phyloP scores from a whole-genome alignment of 306 rosid species.

The Sphenostylis stenocarpa region DNA sequence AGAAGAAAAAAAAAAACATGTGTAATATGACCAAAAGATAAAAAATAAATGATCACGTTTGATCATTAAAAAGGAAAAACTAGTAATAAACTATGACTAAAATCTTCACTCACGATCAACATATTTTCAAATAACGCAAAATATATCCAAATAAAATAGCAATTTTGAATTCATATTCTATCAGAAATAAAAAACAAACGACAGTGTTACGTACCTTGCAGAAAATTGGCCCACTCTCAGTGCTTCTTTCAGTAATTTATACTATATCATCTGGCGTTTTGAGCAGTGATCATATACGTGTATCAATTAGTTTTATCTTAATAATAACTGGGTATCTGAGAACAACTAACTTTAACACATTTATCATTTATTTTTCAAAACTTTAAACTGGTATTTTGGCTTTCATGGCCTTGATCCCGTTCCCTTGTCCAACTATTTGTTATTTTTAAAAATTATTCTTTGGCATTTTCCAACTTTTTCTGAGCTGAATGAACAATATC shows the following conservation, averaged over 20 bases:
- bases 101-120: neutral
- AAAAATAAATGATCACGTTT: neutral
- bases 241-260: neutral
- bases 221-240: neutral
- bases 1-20: neutral
- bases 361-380: neutral
- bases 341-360: neutral
- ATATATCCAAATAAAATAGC: neutral
- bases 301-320: neutral
- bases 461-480: neutral
- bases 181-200: neutral
- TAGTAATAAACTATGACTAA: neutral
- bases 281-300: neutral
- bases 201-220: neutral
- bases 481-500: neutral
- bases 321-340: neutral
- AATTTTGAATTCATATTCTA: neutral
- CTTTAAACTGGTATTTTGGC: neutral
- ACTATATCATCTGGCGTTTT: neutral
- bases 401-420: neutral
- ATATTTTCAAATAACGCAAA: neutral
- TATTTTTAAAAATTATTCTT: too few relatives aligned
- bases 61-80: neutral
- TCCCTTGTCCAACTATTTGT: neutral
- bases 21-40: neutral